Evolutionary conservation across 768 basidiomycete species (phyloP).

Genomic region (Favolaschia claudopus): DNA sequence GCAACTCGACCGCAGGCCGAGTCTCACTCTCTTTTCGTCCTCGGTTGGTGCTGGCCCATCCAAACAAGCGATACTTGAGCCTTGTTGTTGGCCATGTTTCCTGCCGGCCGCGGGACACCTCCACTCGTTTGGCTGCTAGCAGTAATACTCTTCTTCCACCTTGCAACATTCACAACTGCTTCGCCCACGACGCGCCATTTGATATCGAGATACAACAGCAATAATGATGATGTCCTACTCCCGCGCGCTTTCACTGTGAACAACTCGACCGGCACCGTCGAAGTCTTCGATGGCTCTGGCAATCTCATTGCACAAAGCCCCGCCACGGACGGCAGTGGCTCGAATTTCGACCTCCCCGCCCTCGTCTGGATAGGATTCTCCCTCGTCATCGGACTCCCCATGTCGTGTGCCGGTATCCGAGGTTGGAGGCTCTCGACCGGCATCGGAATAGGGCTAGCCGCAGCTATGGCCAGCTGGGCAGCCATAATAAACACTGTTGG

Average conservation of each 20-base stretch:
- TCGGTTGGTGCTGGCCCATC: conserved; percentile 14
- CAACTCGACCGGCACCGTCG: conserved; percentile 47
- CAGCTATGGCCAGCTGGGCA: conserved; percentile 62
- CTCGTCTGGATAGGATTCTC: conserved; percentile 66
- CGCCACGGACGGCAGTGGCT: conserved; percentile 68
- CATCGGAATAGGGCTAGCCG: conserved; percentile 59
- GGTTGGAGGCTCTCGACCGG: conserved; percentile 65
- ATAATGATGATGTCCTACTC: too few relatives aligned
- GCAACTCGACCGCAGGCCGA: neutral
- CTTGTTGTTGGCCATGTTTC: conserved; percentile 19
- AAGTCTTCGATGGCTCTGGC: conserved; percentile 54
- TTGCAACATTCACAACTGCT: conserved; percentile 2
- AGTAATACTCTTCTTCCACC: neutral
- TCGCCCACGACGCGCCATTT: conserved; percentile 17
- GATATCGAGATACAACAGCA: too few relatives aligned
- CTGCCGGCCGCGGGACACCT: conserved; percentile 11
- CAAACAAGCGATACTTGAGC: conserved; percentile 1
- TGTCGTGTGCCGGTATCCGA: conserved; percentile 64
- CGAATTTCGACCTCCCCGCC: conserved; percentile 54
- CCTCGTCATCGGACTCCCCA: conserved; percentile 58
- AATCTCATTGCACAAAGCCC: conserved; percentile 57
- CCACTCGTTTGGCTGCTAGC: conserved; percentile 21
- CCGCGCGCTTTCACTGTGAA: conserved; percentile 26
- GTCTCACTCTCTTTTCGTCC: conserved; percentile 5
- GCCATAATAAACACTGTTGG: conserved; percentile 65